These are phyloP conservation scores for Rhodamnia argentea DNA, from an alignment of 345 rosid genomes.

Conservation along the genomic window DNA sequence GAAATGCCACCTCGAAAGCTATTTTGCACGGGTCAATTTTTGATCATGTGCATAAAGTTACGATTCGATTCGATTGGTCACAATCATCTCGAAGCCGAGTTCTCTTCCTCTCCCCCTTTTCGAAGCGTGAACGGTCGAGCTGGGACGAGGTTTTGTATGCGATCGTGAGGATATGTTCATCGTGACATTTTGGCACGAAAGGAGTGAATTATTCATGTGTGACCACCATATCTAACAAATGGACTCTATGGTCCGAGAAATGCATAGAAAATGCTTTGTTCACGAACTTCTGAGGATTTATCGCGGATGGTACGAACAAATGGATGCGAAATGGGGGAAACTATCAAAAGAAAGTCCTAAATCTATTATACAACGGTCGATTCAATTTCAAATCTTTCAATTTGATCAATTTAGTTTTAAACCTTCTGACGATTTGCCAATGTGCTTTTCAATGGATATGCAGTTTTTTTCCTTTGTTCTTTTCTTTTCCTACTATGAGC, in stretches of 20 bases:
- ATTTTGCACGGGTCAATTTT: not conserved
- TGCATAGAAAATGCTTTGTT: not conserved
- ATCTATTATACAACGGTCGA: too few species aligned
- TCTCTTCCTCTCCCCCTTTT: not conserved
- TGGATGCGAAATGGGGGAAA: too few species aligned
- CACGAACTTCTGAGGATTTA: not conserved
- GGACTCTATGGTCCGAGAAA: not conserved
- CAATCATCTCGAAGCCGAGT: not conserved
- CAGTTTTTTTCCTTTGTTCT: too few species aligned
- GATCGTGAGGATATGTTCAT: not conserved
- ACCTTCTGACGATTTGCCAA: too few species aligned
- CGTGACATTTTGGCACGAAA: not conserved
- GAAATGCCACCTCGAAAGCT: not conserved
- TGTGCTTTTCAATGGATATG: too few species aligned
- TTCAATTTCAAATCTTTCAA: too few species aligned
- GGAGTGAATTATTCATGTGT: not conserved
- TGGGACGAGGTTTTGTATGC: not conserved
- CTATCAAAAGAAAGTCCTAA: too few species aligned
- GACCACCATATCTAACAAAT: not conserved
- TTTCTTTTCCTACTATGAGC: too few species aligned
- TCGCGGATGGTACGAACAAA: not conserved
- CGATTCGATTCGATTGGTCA: not conserved
- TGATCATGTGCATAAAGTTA: not conserved
- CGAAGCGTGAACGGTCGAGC: not conserved
- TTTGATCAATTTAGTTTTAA: too few species aligned